Conservation (phyloP, 208 protist genomes). For the Leishmania arabica region DNA sequence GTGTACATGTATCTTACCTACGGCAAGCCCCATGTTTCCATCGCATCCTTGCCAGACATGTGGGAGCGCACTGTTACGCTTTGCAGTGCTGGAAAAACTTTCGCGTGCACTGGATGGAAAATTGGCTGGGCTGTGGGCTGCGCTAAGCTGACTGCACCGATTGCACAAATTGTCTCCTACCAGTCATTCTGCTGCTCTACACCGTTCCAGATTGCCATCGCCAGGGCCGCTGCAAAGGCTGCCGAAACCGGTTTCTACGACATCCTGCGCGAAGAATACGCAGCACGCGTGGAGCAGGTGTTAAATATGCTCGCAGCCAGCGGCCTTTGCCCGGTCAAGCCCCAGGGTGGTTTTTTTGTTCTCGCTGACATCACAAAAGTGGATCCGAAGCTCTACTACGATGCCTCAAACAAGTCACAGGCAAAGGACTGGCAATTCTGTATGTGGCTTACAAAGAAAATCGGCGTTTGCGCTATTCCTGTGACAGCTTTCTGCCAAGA, state of each 20-base stretch:
- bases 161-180: slow-evolving; percentile 65
- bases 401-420: slow-evolving; percentile 45
- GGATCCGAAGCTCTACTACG: slow-evolving; percentile 64
- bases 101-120: slow-evolving; percentile 94
- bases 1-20: slow-evolving; percentile 93
- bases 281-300: slow-evolving; percentile 44
- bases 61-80: slow-evolving; percentile 91
- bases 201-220: slow-evolving; percentile 87
- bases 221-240: slow-evolving; percentile 60
- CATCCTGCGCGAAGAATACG: slow-evolving; percentile 46
- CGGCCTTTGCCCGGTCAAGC: slow-evolving; percentile 49
- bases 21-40: slow-evolving; percentile 57
- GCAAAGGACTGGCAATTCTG: slow-evolving; percentile 89
- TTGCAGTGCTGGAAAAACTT: slow-evolving; percentile 92
- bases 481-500: slow-evolving; percentile 75
- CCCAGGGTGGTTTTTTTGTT: slow-evolving; percentile 88
- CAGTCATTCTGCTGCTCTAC: slow-evolving; percentile 88
- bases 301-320: slow-evolving; percentile 36
- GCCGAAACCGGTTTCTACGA: slow-evolving; percentile 64
- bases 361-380: slow-evolving; percentile 82
- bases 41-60: slow-evolving; percentile 84
- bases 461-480: slow-evolving; percentile 90
- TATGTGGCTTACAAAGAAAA: slow-evolving; percentile 83
- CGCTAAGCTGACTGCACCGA: slow-evolving; percentile 36
- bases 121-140: slow-evolving; percentile 84